Evolutionary conservation across 352 stramenopile species (phyloP), one percentile per base, ranked within the genome.

Genomic region (Phytopythium sindhum): DNA sequence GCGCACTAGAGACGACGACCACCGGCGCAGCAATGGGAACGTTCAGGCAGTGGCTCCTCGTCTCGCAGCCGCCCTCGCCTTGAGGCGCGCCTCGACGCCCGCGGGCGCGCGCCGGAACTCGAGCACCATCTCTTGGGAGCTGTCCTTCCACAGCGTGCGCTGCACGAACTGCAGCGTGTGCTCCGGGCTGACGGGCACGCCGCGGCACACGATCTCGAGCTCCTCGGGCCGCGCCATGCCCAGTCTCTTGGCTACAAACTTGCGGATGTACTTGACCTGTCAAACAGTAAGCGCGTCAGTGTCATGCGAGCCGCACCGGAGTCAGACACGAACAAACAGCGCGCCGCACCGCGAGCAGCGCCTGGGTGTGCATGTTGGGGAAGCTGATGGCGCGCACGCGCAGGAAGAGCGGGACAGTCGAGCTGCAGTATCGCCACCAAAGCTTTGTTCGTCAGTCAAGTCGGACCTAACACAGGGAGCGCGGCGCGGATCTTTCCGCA

Each of bases 151-250:
- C 17, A 74, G 72, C 37, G 80, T 89, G 44, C 78, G 78, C 21
- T 69, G 68, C n/a, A 91, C 77, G 50, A 91, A 91, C 53, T 86
- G 74, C 35, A 91, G 75, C 42, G 82, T 88, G 48, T 88, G 80
- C 52, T 91, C 82, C 6, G 74, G 64, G 1, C 82, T 80, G 4
- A 91, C 74, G 0, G 72, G 60, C 17, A 33, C 58, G 44, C 76
- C 72, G 29, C 70, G 69, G 67, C 82, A 89, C 37, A 89, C 39
- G 56, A 91, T 80, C 55, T 86, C 77, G 19, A 91, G 79, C 52
- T 88, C 68, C 11, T 89, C 73, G 3, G 73, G 67, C 15, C 72
- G 74, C 8, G 62, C 37, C 7, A 75, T 26, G 21, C 68, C 60
- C 12, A 88, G 51, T 50, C 77, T 79, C 64, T 86, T 75, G 14